Evolutionary conservation across 2,329 filamentous ascomycete species (phyloP), one percentile per base, ranked within the genome.

Genomic region (Botrytis fabae): DNA sequence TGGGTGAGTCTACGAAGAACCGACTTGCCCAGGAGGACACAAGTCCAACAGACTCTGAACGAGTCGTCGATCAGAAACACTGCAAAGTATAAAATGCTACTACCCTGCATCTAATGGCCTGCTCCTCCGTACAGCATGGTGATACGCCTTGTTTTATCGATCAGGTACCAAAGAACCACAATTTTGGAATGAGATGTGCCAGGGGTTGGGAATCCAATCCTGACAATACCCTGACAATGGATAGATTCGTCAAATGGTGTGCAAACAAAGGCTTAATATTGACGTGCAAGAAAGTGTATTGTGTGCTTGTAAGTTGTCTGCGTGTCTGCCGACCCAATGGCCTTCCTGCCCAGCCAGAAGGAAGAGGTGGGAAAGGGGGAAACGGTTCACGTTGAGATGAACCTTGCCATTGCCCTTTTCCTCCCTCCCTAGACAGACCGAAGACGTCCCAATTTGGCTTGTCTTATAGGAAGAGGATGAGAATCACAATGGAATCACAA

Each of bases 71-170:
- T 1, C 28, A 28, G 28, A 28, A 51, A 22, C 48, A n/a, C 48
- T 16, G 25, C 25, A 44, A 57, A 57, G 51, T 57, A 28, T 57
- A 57, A 57, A 57, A 28, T 57, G 28, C 18, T 28, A 4, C 51
- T 1, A 16, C 51, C 51, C 18, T 28, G 51, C 18, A 16, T 28
- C 51, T 57, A 28, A 32, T 28, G 12, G 51, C 51, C n/a, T 28
- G 8, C 22, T 61, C 22, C 59, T 8, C 59, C 59, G 35, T 63
- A 22, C 60, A 44, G 38, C 38, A 42, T 42, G 38, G 60, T 63
- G 20, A 63, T 63, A 63, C 60, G 60, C 60, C 60, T 63, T 63
- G 60, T 66, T 66, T 66, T 51, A 66, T 51, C 64, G 20, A 54
- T 22, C 64, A 51, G 22, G 64, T 54, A 68, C 35, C 46, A 40